These are phyloP conservation scores for Cercospora janseana DNA, from an alignment of 2,329 filamentous ascomycete species.

Conservation along the genomic window DNA sequence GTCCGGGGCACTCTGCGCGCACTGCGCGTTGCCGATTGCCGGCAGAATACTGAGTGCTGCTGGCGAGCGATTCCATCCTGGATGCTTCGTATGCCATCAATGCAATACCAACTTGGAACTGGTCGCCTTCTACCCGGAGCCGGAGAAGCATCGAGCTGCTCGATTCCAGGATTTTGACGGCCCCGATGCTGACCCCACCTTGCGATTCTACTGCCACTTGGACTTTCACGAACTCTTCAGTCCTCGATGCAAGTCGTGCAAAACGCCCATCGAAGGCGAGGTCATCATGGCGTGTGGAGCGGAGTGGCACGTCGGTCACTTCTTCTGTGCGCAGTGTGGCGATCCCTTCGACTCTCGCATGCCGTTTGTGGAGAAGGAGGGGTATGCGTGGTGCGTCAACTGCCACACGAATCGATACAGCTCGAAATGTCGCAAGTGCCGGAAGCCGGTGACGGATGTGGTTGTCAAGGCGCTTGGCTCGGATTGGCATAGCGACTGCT, in stretches of 20 bases:
- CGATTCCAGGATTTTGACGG: constrained; percentile 46
- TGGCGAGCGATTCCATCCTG: constrained; percentile 82
- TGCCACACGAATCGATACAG: constrained; percentile 91
- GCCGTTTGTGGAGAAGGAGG: constrained; percentile 96
- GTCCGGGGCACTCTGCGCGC: constrained; percentile 73
- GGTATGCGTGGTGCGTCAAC: constrained; percentile 92
- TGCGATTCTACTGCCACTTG: constrained; percentile 95
- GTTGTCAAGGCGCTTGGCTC: constrained; percentile 84
- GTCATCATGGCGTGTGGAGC: constrained; percentile 88
- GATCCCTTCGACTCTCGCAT: constrained; percentile 65
- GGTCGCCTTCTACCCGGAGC: constrained; percentile 94
- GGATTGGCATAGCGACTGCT: constrained; percentile 93
- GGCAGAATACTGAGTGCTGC: constrained; percentile 85
- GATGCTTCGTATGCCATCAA: constrained; percentile 86
- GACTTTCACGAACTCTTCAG: constrained; percentile 96
- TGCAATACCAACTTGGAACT: constrained; percentile 88
- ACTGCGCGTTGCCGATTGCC: constrained; percentile 80
- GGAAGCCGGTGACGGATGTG: constrained; percentile 78
- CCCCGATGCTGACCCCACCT: constrained; percentile 65
- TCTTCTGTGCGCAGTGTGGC: constrained; percentile 98
- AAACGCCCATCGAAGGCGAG: constrained; percentile 92
- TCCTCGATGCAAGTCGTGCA: constrained; percentile 91
- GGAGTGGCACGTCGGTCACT: constrained; percentile 97
- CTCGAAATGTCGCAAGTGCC: constrained; percentile 84
- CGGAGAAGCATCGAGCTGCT: constrained; percentile 65